A percentile compares a stretch with the other conserved stretches of the same genome.
Evolutionary conservation across 2,329 filamentous ascomycete species (phyloP).

Genomic region (Ceratocystiopsis minuta): DNA sequence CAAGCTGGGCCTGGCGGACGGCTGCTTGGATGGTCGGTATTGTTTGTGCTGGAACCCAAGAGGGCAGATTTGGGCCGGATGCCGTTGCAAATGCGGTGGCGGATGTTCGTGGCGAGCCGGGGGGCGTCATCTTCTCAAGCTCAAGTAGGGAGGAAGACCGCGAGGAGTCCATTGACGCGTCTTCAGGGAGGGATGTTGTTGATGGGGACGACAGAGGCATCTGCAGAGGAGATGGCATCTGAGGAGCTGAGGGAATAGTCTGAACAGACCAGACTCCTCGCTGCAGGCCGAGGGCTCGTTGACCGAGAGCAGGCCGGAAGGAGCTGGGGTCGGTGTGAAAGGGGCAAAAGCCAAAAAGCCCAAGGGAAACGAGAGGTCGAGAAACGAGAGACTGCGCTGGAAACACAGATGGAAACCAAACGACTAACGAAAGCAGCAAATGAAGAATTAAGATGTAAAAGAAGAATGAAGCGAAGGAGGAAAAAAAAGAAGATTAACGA

Average conservation of each 20-base stretch:
- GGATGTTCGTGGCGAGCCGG: constrained; percentile 4
- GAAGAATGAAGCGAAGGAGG: background rate
- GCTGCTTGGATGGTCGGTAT: no score
- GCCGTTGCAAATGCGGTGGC: constrained; percentile 1
- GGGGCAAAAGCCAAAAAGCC: background rate
- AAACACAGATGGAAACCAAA: constrained; percentile 1
- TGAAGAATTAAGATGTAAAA: background rate
- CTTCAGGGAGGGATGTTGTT: background rate
- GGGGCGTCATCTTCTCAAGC: constrained; percentile 6
- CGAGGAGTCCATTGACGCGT: constrained; percentile 7
- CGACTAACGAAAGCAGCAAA: background rate
- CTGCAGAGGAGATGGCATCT: no score
- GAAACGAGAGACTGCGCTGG: background rate
- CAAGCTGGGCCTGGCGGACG: no score
- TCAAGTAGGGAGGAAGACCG: constrained; percentile 7
- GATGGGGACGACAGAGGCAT: no score
- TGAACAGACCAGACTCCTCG: no score
- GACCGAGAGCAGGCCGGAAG: no score
- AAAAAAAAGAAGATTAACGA: background rate
- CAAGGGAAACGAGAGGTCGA: background rate
- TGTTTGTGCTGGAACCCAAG: no score
- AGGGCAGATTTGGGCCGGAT: no score
- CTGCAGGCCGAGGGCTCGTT: no score
- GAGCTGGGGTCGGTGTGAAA: background rate
- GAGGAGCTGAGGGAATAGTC: no score